phyloP scores from a whole-genome alignment of 352 stramenopile species.

The Phytopythium cucurbitacearum region DNA sequence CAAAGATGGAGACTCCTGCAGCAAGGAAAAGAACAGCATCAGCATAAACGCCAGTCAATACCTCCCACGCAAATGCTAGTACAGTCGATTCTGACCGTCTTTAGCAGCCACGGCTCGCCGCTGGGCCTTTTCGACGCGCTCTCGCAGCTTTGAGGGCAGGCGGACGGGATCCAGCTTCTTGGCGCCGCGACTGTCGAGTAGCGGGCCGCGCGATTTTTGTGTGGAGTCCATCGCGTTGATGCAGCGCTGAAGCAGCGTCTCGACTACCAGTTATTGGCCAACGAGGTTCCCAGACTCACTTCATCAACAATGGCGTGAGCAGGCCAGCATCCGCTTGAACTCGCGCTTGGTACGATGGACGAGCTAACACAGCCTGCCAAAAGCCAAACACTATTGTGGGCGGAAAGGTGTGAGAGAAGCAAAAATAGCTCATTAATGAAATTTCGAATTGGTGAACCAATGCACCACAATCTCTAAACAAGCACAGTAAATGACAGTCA shows the following conservation, averaged over 20 bases:
- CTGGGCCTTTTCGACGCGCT: constrained; percentile 56
- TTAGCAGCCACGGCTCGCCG: constrained; percentile 62
- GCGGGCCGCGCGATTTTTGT: constrained; percentile 4
- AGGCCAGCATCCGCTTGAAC: no score
- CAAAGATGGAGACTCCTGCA: constrained; percentile 56
- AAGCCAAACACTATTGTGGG: no score
- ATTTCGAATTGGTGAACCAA: no score
- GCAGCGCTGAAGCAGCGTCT: not conserved
- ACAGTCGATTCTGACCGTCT: constrained; percentile 26
- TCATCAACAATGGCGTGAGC: no score
- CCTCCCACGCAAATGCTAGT: not conserved
- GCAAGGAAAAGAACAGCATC: not conserved
- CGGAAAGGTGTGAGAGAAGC: no score
- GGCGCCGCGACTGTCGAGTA: constrained; percentile 52
- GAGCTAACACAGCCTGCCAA: no score
- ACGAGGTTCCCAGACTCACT: not conserved
- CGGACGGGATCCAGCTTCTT: constrained; percentile 57
- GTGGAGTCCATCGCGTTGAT: constrained; percentile 1
- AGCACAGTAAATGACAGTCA: no score
- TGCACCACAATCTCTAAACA: no score
- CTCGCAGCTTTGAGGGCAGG: constrained; percentile 54
- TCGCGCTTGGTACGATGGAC: no score
- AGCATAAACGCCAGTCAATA: not conserved
- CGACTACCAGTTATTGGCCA: not conserved
- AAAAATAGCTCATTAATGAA: no score